Evolutionary conservation across 1,284 basidiomycete species (phyloP).

Genomic region (Sutorius eximius): DNA sequence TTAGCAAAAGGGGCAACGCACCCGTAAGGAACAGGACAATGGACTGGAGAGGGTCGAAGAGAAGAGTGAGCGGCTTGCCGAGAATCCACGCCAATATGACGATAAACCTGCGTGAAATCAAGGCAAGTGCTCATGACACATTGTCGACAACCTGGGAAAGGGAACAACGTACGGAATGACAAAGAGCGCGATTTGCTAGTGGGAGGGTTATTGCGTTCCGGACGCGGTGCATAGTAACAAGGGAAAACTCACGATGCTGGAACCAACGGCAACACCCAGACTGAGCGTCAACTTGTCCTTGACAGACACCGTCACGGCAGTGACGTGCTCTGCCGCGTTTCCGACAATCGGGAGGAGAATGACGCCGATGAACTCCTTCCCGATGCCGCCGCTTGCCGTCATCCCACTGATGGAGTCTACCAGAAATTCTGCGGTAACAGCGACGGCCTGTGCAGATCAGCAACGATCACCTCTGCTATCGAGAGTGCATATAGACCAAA

Average conservation of each 20-base stretch:
- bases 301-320: constrained; percentile 80
- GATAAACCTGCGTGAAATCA: constrained; percentile 54
- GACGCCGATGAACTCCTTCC: constrained; percentile 79
- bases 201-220: constrained; percentile 7
- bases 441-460: constrained; percentile 46
- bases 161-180: constrained; percentile 68
- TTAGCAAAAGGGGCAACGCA: constrained; percentile 6
- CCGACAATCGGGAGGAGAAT: constrained; percentile 87
- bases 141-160: constrained; percentile 47
- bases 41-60: constrained; percentile 84
- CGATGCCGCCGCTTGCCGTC: constrained; percentile 52
- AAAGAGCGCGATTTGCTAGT: constrained; percentile 85
- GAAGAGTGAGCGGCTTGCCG: constrained; percentile 65
- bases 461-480: not conserved
- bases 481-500: not conserved
- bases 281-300: constrained; percentile 75
- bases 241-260: constrained; percentile 68
- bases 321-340: constrained; percentile 75
- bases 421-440: constrained; percentile 79
- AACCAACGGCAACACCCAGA: constrained; percentile 86
- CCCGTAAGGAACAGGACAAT: constrained; percentile 56
- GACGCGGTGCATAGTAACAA: not conserved
- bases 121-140: constrained; percentile 54
- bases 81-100: constrained; percentile 68
- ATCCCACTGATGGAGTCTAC: constrained; percentile 76